Evolutionary conservation across 768 basidiomycete species (phyloP).

Genomic region (Guyanaporus albipodus): DNA sequence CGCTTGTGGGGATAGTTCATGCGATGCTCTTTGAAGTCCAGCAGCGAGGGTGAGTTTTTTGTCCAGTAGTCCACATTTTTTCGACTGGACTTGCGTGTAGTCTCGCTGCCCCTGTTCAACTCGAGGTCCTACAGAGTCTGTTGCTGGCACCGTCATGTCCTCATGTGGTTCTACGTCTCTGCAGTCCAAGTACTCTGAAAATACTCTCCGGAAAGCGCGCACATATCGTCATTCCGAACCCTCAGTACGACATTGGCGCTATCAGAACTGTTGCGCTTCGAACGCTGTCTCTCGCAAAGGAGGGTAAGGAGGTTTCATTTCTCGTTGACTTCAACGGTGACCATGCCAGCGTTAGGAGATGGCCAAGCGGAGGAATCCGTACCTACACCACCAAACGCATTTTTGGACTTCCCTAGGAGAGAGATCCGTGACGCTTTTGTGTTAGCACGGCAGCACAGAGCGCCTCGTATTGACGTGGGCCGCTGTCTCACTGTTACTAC

Average conservation of each 20-base stretch:
- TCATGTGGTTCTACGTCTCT: slow-evolving; percentile 59
- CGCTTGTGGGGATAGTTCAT: slow-evolving; percentile 68
- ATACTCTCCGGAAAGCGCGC: slow-evolving; percentile 38
- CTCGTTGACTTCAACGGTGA: not conserved
- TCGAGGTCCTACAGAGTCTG: slow-evolving; percentile 65
- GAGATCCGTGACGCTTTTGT: slow-evolving; percentile 55
- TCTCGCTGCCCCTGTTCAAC: slow-evolving; percentile 44
- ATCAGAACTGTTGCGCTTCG: slow-evolving; percentile 38
- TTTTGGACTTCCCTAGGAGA: slow-evolving; percentile 52
- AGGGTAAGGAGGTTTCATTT: slow-evolving; percentile 31
- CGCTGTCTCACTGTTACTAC: slow-evolving; percentile 57
- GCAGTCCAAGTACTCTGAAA: slow-evolving; percentile 52
- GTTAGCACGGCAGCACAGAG: slow-evolving; percentile 57
- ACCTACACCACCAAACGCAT: slow-evolving; percentile 31
- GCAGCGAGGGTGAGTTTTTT: slow-evolving; percentile 43
- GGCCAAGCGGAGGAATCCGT: slow-evolving; percentile 18
- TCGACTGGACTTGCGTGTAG: slow-evolving; percentile 31
- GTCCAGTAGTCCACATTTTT: not conserved
- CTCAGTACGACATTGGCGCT: slow-evolving; percentile 36
- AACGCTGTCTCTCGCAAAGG: slow-evolving; percentile 35
- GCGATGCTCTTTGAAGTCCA: slow-evolving; percentile 60
- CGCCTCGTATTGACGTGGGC: slow-evolving; percentile 61
- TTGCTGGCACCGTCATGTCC: slow-evolving; percentile 65
- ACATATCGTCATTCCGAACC: slow-evolving; percentile 29
- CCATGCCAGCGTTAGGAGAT: slow-evolving; percentile 10